Evolutionary conservation across 2,329 filamentous ascomycete genomes (phyloP).

Genomic region (Aspergillus sp.): DNA sequence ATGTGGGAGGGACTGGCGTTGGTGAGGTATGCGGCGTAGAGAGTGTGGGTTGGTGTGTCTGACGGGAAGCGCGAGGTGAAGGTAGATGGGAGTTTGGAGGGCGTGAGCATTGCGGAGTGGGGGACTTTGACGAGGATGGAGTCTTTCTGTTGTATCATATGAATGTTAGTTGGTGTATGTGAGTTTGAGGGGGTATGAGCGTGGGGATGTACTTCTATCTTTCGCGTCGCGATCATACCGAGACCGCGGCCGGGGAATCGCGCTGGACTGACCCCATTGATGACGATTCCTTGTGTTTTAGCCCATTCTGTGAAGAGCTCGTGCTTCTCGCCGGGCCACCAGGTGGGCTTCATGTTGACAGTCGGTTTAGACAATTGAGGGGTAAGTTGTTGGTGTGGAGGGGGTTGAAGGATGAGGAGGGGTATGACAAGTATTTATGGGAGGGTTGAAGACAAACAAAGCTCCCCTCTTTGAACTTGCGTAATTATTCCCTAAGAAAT

Average conservation of each 20-base stretch:
- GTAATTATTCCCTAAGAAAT: not conserved
- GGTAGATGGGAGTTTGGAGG: slow-evolving; percentile 58
- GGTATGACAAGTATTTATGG: no score
- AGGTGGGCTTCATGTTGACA: slow-evolving; percentile 29
- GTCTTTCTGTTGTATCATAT: slow-evolving; percentile 48
- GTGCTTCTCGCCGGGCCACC: slow-evolving; percentile 40
- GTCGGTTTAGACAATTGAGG: not conserved
- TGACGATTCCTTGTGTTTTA: slow-evolving; percentile 61
- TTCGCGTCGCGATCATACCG: slow-evolving; percentile 71
- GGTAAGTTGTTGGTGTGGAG: not conserved
- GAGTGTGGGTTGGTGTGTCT: slow-evolving; percentile 66
- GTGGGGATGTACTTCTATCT: slow-evolving; percentile 59
- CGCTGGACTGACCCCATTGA: slow-evolving; percentile 67
- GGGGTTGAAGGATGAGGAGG: not conserved
- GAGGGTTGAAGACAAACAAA: not conserved
- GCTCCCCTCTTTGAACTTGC: not conserved
- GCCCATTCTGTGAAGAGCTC: slow-evolving; percentile 70
- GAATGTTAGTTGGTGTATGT: not conserved
- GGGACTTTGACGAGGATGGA: slow-evolving; percentile 68
- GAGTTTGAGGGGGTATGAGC: not conserved
- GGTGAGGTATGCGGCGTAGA: slow-evolving; percentile 69
- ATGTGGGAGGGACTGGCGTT: slow-evolving; percentile 49
- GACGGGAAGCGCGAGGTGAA: slow-evolving; percentile 57
- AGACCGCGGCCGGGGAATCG: slow-evolving; percentile 72
- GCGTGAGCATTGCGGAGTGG: slow-evolving; percentile 62